Evolutionary conservation across 169 alveolate species (phyloP), one percentile per base, ranked within the genome.

Genomic region (Plasmodium gaboni): DNA sequence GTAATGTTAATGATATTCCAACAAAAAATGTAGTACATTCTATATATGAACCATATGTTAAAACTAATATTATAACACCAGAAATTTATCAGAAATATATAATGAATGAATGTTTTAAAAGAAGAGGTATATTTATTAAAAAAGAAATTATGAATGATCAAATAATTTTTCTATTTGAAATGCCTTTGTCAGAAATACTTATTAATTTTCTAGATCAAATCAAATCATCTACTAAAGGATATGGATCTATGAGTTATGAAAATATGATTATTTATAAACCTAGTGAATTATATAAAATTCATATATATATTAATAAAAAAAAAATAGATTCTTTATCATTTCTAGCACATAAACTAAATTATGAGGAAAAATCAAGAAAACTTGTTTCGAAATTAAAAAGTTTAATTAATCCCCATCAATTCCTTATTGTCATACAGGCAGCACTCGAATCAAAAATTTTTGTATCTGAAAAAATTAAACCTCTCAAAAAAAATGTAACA

Each of bases 131-230:
- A 53, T 94, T 92, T 74, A 73, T 65, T 32, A 91, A 67, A 48
- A 92, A 92, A 67, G 88, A 73, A 42, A 76, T 69, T 69, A 42
- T 72, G 42, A 73, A 91, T 28, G 87, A 89, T 69, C 88, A 89
- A 42, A 88, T 95, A 8, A 95, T 94, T 53, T 59, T 96, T 38
- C 91, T 88, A 70, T 98, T 93, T 92, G 93, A 85, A 9, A 93
- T 97, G 72, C 99, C 99, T 10, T 91, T 98, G 28, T 73, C 97
- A 10, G 99, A 98, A 85, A 94, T 98, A 61, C 94, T 98, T 15
- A 95, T 95, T 50, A 98, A 97, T 85, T 97, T 98, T 88, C 95
- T 96, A 72, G 98, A 97, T 92, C 88, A 92, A 85, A 93, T 98
- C 12, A 97, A 98, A 88, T 95, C 98, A 15, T 71, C 88, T 17